Conservation (phyloP, 192 early-diverging fungal genomes). For the Coemansia sp. region DNA sequence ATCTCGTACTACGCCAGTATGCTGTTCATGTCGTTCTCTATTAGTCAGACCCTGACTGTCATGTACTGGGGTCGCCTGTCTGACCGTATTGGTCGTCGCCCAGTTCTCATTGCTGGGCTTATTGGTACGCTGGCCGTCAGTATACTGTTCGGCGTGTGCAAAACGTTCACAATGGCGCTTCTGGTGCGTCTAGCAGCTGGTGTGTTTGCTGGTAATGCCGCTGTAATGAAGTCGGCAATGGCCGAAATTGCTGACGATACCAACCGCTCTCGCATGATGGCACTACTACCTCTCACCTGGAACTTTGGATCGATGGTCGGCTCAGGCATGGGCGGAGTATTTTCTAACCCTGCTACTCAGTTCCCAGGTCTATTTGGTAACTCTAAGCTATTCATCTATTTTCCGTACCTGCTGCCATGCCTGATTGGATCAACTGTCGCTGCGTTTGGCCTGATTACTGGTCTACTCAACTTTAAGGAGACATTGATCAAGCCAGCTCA, state of each 20-base stretch:
- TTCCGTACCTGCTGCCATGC: slow-evolving; percentile 87
- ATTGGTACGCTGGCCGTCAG: slow-evolving; percentile 71
- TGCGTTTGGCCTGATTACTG: slow-evolving; percentile 65
- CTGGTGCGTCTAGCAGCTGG: slow-evolving; percentile 66
- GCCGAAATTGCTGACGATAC: slow-evolving; percentile 85
- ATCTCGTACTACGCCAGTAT: slow-evolving; percentile 74
- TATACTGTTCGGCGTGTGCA: slow-evolving; percentile 73
- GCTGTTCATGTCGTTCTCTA: slow-evolving; percentile 50
- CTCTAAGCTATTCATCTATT: slow-evolving; percentile 61
- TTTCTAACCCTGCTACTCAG: slow-evolving; percentile 69
- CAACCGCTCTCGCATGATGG: slow-evolving; percentile 56
- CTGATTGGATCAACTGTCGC: slow-evolving; percentile 63
- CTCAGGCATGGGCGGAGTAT: slow-evolving; percentile 76
- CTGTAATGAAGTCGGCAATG: slow-evolving; percentile 78
- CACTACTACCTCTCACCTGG: slow-evolving; percentile 54
- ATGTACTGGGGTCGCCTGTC: slow-evolving; percentile 75
- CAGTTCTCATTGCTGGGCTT: slow-evolving; percentile 74
- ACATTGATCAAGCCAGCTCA: slow-evolving; percentile 22
- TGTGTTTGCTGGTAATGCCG: slow-evolving; percentile 72
- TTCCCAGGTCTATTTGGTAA: slow-evolving; percentile 66
- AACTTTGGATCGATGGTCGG: slow-evolving; percentile 67
- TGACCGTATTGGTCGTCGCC: slow-evolving; percentile 79
- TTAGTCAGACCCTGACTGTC: slow-evolving; percentile 55
- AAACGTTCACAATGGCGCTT: slow-evolving; percentile 62
- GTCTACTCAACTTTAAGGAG: slow-evolving; percentile 67